Conservation (phyloP, 768 basidiomycete genomes). For the Hygrocybe coccinea region DNA sequence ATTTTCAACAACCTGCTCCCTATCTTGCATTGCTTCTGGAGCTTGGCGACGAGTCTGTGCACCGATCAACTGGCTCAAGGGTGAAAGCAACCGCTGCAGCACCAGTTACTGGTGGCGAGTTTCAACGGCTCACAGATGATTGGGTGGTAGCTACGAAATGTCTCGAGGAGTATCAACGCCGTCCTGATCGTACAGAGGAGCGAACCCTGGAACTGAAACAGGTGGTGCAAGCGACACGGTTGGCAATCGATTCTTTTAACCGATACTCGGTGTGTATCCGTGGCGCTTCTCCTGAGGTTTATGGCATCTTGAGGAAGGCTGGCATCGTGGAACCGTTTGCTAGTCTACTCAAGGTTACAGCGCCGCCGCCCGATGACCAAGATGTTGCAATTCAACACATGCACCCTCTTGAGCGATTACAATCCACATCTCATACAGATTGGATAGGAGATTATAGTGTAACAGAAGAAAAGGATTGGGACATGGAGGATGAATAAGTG, state of each 20-base stretch:
- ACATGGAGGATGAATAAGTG: too few species aligned
- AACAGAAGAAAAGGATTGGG: too few species aligned
- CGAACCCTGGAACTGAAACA: neutral
- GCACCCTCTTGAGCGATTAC: slow-evolving; percentile 13
- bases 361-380: slow-evolving; percentile 5
- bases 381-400: slow-evolving; percentile 7
- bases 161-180: neutral
- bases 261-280: slow-evolving; percentile 10
- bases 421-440: slow-evolving; percentile 9
- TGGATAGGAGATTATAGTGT: slow-evolving; percentile 8
- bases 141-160: neutral
- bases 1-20: slow-evolving; percentile 3
- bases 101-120: neutral
- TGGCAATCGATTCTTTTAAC: slow-evolving; percentile 11
- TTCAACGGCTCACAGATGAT: neutral
- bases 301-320: slow-evolving; percentile 9
- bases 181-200: neutral
- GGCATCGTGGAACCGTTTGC: slow-evolving; percentile 9
- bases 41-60: slow-evolving; percentile 1
- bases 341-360: slow-evolving; percentile 9
- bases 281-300: slow-evolving; percentile 13
- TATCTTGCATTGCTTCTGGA: slow-evolving; percentile 6
- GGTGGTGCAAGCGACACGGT: neutral
- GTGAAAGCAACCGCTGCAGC: neutral
- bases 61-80: neutral